Percentiles rank a stretch among this genome's conserved stretches.
Conservation (phyloP, 2,329 filamentous ascomycete species). For the Boeremia lycopersici region DNA sequence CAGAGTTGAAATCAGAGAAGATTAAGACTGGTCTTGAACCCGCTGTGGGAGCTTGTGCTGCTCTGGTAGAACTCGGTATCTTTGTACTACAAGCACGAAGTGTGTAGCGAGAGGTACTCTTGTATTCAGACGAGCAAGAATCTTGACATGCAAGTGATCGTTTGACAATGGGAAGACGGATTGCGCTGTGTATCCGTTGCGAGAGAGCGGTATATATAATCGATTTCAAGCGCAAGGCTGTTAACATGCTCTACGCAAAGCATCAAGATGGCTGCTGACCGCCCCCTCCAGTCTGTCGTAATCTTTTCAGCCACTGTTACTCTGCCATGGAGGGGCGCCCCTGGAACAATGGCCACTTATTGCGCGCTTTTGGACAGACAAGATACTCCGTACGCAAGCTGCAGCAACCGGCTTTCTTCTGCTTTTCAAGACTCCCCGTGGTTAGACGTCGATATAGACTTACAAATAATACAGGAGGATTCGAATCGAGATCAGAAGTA, state of each 20-base stretch:
- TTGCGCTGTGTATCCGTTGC: conserved; percentile 1
- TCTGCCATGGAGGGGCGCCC: conserved; percentile 24
- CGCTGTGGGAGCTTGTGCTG: background rate
- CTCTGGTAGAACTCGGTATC: conserved; percentile 2
- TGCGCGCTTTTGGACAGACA: background rate
- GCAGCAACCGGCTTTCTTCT: background rate
- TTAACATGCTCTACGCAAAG: conserved; percentile 6
- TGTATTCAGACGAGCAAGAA: background rate
- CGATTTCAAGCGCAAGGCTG: conserved; percentile 13
- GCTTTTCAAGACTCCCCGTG: background rate
- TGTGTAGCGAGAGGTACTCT: background rate
- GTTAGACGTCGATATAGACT: background rate
- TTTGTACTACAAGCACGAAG: conserved; percentile 3
- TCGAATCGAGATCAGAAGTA: conserved; percentile 2
- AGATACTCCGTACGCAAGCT: background rate
- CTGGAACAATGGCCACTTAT: conserved; percentile 17
- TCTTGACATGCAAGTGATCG: background rate
- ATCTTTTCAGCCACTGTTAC: conserved; percentile 37
- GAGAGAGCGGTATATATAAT: conserved; percentile 23
- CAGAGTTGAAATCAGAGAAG: background rate
- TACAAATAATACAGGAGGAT: background rate
- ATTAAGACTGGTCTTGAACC: background rate
- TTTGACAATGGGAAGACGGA: background rate
- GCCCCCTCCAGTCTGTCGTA: conserved; percentile 22
- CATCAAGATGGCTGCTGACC: conserved; percentile 28